Evolutionary conservation across 2,329 filamentous ascomycete genomes (phyloP), one percentile per base, ranked within the genome.

Genomic region (Xylariomycetidae sp.): DNA sequence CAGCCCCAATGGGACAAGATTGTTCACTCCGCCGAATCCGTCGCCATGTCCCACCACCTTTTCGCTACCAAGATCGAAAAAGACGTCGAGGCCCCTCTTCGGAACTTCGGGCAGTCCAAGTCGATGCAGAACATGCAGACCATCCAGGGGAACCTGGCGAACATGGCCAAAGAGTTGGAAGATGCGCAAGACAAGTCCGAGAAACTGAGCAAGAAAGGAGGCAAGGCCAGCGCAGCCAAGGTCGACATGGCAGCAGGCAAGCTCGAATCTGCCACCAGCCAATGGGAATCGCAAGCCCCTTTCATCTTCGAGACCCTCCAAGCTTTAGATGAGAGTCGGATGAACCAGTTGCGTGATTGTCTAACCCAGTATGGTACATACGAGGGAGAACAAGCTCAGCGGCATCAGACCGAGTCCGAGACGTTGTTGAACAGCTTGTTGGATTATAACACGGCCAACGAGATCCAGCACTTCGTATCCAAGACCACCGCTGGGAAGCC

Each of bases 281-380:
- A 94, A 56, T 98, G 92, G 92, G 82, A 95, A 35, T 88, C 87
- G 1, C 88, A 95, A 58, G 87, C 92, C 10, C 92, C 92, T 1
- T 96, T 86, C 60, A 83, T 95, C 40, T 95, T 94, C 54, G 92
- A 98, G 61, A 84, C 82, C 40, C 74, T 98, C 17, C 92, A 98
- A 58, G 82, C 85, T 5, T 68, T 93, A 19, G 92, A 98, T 54
- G 92, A 98, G 64, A 81, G 76, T 48, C 79, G 92, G 35, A 68
- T 93, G 46, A 95, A 95, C 58, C 83, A 93, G 53, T 70, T 98
- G 38, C 83, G 90, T 41, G 90, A 96, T 59, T 76, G 85, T 25
- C 72, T 98, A 39, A 96, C 92, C 1, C 89, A 95, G 53, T 84
- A 90, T 49, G 82, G 94, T 59, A 98, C 92, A 0, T 83, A 94